Evolutionary conservation across 2,329 filamentous ascomycete genomes (phyloP).

Genomic region (Zasmidium angulare): DNA sequence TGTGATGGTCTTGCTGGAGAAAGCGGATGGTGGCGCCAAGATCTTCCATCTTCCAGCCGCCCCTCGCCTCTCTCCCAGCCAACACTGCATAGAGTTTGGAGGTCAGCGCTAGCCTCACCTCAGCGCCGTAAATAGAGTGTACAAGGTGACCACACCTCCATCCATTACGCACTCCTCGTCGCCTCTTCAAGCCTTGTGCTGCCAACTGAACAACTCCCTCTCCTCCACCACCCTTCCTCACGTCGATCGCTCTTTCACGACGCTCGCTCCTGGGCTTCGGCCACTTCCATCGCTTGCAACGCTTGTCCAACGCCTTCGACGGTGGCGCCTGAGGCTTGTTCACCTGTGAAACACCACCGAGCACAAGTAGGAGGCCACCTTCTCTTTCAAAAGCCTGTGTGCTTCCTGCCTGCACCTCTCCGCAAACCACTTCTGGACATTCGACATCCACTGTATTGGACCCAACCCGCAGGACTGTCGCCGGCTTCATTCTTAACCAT

Average conservation of each 20-base stretch:
- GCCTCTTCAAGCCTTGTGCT: neutral
- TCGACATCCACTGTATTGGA: neutral
- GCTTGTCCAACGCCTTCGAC: neutral
- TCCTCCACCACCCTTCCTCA: neutral
- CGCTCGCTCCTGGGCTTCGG: neutral
- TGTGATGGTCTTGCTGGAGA: no score
- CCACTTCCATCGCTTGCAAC: neutral
- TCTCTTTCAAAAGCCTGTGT: neutral
- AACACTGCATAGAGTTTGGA: neutral
- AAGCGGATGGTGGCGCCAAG: no score
- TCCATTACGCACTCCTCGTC: neutral
- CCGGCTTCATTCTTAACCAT: neutral
- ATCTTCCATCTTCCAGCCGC: no score
- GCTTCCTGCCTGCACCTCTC: neutral
- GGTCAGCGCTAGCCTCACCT: neutral
- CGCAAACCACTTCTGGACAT: neutral
- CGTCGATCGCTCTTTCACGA: neutral
- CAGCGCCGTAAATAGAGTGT: neutral
- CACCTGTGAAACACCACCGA: neutral
- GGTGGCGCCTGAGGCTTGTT: neutral
- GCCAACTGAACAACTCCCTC: neutral
- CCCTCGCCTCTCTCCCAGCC: no score
- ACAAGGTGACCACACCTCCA: neutral
- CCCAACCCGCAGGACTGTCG: neutral
- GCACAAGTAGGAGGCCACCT: neutral